phyloP scores from a whole-genome alignment of 1,284 basidiomycete species.

The Cryptococcus sp. region DNA sequence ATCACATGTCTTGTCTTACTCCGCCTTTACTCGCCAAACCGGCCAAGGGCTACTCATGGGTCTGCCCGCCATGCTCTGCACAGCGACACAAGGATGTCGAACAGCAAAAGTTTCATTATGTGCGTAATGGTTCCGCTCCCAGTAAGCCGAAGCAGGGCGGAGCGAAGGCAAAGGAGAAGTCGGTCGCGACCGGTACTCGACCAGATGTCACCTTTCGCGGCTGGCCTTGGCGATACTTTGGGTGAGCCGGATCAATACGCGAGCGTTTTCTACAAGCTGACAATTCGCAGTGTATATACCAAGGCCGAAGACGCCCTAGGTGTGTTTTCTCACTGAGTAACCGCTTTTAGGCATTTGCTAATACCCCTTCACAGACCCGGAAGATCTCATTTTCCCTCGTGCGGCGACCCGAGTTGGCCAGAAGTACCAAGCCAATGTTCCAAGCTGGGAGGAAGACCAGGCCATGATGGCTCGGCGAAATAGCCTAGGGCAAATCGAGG shows the following conservation, averaged over 20 bases:
- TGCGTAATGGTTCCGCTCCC: constrained; percentile 55
- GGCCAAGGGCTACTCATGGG: constrained; percentile 96
- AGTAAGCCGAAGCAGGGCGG: constrained; percentile 61
- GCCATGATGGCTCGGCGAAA: constrained; percentile 24
- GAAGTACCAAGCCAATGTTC: constrained; percentile 73
- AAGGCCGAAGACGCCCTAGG: constrained; percentile 87
- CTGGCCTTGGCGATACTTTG: constrained; percentile 98
- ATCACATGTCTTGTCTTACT: constrained; percentile 92
- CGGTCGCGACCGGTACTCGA: constrained; percentile 60
- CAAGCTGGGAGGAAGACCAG: constrained; percentile 50
- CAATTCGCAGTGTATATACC: constrained; percentile 70
- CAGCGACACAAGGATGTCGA: constrained; percentile 80
- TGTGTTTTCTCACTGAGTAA: constrained; percentile 50
- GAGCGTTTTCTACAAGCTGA: constrained; percentile 9
- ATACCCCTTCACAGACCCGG: constrained; percentile 65
- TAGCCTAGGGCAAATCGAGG: constrained; percentile 25
- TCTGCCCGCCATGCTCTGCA: constrained; percentile 87
- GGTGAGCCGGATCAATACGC: constrained; percentile 60
- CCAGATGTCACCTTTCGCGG: constrained; percentile 67
- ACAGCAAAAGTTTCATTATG: constrained; percentile 61
- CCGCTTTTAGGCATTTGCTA: constrained; percentile 5
- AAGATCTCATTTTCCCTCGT: constrained; percentile 92
- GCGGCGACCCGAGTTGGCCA: constrained; percentile 82
- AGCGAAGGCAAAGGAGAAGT: constrained; percentile 67
- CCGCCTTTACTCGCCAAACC: constrained; percentile 95